Evolutionary conservation across 352 stramenopile genomes (phyloP).

Genomic region (Aphanomyces cochlioides): DNA sequence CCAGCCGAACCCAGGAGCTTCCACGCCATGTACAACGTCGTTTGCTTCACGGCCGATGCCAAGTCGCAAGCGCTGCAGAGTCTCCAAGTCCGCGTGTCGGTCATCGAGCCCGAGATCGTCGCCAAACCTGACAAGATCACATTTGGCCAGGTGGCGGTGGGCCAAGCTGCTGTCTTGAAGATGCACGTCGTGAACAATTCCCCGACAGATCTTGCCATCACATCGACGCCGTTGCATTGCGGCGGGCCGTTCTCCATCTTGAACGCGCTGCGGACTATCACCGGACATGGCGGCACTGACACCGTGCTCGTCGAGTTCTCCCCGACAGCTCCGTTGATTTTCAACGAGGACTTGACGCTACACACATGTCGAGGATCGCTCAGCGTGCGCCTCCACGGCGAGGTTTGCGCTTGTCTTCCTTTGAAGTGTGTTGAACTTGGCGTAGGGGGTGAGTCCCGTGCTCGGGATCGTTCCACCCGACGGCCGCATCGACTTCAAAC

Average conservation of each 20-base stretch:
- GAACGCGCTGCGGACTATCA: slow-evolving; percentile 59
- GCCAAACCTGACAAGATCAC: slow-evolving; percentile 46
- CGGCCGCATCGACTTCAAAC: slow-evolving; percentile 59
- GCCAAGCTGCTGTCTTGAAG: slow-evolving; percentile 51
- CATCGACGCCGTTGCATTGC: slow-evolving; percentile 60
- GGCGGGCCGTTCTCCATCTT: slow-evolving; percentile 81
- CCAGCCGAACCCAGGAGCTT: slow-evolving; percentile 53
- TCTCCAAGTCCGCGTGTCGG: slow-evolving; percentile 64
- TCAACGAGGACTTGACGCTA: slow-evolving; percentile 72
- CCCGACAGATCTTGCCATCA: slow-evolving; percentile 40
- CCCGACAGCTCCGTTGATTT: slow-evolving; percentile 48
- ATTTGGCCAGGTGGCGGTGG: slow-evolving; percentile 87
- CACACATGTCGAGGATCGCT: slow-evolving; percentile 35
- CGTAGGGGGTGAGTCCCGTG: slow-evolving; percentile 72
- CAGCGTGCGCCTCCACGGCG: slow-evolving; percentile 44
- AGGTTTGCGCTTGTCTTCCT: slow-evolving; percentile 23
- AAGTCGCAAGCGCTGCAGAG: slow-evolving; percentile 38
- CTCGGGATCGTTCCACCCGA: slow-evolving; percentile 60
- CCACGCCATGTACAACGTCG: slow-evolving; percentile 71
- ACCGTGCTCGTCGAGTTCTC: slow-evolving; percentile 57
- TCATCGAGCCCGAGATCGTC: slow-evolving; percentile 50
- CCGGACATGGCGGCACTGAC: slow-evolving; percentile 31
- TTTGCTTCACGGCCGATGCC: slow-evolving; percentile 56
- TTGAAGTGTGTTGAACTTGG: slow-evolving; percentile 24
- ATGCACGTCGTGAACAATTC: slow-evolving; percentile 61